Conservation (phyloP, 495 filamentous ascomycete genomes). For the Hypoxylon perforatum region DNA sequence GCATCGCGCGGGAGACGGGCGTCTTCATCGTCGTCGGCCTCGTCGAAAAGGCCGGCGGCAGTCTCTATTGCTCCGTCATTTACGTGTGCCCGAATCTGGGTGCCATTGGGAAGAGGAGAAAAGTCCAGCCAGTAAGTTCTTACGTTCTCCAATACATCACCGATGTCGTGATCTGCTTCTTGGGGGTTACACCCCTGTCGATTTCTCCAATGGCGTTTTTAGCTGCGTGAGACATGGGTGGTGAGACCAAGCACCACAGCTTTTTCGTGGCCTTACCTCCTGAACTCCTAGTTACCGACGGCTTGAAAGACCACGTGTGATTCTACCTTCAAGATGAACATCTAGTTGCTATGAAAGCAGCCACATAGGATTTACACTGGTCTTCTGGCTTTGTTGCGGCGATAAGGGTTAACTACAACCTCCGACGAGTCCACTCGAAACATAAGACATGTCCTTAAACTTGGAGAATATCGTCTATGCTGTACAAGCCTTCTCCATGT, state of each 20-base stretch:
- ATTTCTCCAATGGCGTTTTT: constrained; percentile 5
- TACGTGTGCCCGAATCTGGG: constrained; percentile 83
- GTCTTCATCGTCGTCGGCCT: constrained; percentile 84
- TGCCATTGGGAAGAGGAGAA: constrained; percentile 85
- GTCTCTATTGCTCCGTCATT: constrained; percentile 83
- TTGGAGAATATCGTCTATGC: constrained; percentile 10
- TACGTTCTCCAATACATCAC: constrained; percentile 6
- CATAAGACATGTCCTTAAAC: constrained; percentile 1
- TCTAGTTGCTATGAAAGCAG: too few relatives aligned
- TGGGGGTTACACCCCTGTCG: neutral
- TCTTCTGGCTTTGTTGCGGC: too few relatives aligned
- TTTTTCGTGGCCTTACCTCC: neutral
- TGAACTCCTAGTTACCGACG: neutral
- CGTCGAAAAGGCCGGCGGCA: constrained; percentile 83
- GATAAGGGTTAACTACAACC: neutral
- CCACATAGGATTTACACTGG: too few relatives aligned
- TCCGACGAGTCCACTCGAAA: constrained; percentile 8
- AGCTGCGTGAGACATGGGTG: neutral
- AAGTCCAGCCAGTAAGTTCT: constrained; percentile 82
- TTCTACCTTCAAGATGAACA: neutral
- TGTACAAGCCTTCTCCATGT: constrained; percentile 3
- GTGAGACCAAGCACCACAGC: too few relatives aligned
- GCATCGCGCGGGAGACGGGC: constrained; percentile 75
- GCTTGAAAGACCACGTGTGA: too few relatives aligned
- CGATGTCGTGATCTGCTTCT: neutral